Evolutionary conservation across 768 basidiomycete species (phyloP), one percentile per base, ranked within the genome.

Genomic region (Collybia mongolica): DNA sequence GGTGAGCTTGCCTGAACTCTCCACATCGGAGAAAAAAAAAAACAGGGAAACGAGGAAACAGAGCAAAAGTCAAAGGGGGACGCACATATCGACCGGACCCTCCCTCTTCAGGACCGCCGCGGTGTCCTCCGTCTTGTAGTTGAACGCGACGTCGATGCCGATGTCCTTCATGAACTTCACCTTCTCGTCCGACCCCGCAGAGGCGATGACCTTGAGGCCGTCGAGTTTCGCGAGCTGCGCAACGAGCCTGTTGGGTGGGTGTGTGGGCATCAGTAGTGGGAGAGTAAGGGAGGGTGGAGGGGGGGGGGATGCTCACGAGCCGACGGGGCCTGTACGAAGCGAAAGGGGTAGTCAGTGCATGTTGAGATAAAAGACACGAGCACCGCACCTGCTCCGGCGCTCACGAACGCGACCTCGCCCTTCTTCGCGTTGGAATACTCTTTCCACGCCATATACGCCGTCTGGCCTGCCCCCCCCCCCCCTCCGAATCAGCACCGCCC

Each of bases 171-270:
- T 65, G 58, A 77, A 86, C 9, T 71, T 61, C 5, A 90, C 83
- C 65, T 91, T 90, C 44, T 86, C 83, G 19, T 88, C 83, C 0
- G 79, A 79, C 4, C 90, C 86, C 0, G 86, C 83, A 1, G 82
- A 86, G 0, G 79, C 84, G 44, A 91, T 85, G 36, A 90, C 88
- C 55, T 83, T 85, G 19, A 76, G 59, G 2, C 79, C 79, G 18
- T 77, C 72, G 0, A 54, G 52, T 44, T 82, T 81, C 0, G 80
- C 78, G 11, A 80, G 63, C 50, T 81, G 79, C 39, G 79, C 72
- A 17, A 81, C 75, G 12, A 81, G 43, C 3, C 76, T 78, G 9
- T 37, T 26, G 46, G 32, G 32, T 11, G 32, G 32, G 7, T 6
- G 11, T 2, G 32, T 2, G 11, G 32, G 11, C 2, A 9, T 32